phyloP scores from a whole-genome alignment of 352 stramenopile genomes.

The Phytophthora hibernalis region DNA sequence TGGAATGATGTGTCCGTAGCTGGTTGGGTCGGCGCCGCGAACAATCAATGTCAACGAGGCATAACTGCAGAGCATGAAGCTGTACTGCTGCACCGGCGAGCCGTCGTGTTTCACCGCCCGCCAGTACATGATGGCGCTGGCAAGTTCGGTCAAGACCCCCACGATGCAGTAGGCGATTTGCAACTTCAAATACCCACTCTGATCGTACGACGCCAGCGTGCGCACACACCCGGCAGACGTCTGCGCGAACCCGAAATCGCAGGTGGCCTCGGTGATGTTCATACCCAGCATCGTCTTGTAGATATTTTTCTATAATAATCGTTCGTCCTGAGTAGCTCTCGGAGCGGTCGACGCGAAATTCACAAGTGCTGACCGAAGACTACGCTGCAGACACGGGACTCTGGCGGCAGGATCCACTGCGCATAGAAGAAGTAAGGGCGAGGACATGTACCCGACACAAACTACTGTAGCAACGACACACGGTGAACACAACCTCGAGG shows the following conservation, averaged over 20 bases:
- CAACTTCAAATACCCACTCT: slow-evolving; percentile 26
- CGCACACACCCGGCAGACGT: slow-evolving; percentile 25
- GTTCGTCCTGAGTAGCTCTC: not conserved
- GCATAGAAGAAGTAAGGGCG: slow-evolving; percentile 21
- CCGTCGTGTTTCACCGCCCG: slow-evolving; percentile 29
- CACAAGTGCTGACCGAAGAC: slow-evolving; percentile 9
- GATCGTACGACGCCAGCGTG: slow-evolving; percentile 36
- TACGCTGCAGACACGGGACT: not conserved
- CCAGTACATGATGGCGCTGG: slow-evolving; percentile 35
- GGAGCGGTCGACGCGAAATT: slow-evolving; percentile 13
- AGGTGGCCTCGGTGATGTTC: slow-evolving; percentile 36
- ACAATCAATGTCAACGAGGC: slow-evolving; percentile 40
- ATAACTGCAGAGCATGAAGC: slow-evolving; percentile 42
- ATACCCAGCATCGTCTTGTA: slow-evolving; percentile 19
- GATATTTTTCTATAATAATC: not conserved
- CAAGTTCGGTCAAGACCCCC: slow-evolving; percentile 20
- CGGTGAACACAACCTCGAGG: too few species aligned
- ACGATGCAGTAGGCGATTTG: slow-evolving; percentile 40
- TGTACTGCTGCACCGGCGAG: slow-evolving; percentile 32
- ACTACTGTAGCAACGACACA: not conserved
- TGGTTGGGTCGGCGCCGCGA: slow-evolving; percentile 36
- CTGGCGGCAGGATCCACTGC: slow-evolving; percentile 8
- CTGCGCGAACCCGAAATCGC: slow-evolving; percentile 27
- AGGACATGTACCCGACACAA: slow-evolving; percentile 14
- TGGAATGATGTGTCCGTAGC: slow-evolving; percentile 41